Conservation (phyloP, 1,284 basidiomycete species). For the Hemileia vastatrix region DNA sequence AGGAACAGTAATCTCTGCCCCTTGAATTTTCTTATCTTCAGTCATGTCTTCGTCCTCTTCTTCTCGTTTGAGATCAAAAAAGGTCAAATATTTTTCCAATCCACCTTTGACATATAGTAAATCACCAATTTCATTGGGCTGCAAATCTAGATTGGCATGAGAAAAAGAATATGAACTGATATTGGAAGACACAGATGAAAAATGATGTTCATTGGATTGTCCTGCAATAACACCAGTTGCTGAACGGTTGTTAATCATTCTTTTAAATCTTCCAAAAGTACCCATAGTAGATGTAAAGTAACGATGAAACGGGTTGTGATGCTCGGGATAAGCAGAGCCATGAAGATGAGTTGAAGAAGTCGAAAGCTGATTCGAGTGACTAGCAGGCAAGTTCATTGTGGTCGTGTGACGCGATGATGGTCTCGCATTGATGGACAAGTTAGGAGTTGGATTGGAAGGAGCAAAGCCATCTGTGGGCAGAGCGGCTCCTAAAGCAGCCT, state of each 20-base stretch:
- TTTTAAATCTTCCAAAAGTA: constrained; percentile 33
- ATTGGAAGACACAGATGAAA: neutral
- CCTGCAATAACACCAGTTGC: neutral
- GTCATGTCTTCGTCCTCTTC: neutral
- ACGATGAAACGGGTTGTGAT: constrained; percentile 30
- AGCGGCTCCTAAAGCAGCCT: too few species aligned
- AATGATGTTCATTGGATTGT: constrained; percentile 4
- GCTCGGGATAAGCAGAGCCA: constrained; percentile 22
- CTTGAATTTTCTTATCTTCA: neutral
- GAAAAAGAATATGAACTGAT: constrained; percentile 8
- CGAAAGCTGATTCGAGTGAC: constrained; percentile 19
- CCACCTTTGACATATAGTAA: constrained; percentile 28
- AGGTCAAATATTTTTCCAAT: constrained; percentile 28
- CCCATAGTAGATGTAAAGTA: constrained; percentile 32
- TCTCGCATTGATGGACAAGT: too few species aligned
- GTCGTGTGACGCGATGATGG: too few species aligned
- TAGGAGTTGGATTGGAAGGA: too few species aligned
- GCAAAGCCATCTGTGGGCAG: too few species aligned
- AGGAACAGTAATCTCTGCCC: neutral
- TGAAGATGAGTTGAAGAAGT: constrained; percentile 8
- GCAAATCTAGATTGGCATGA: constrained; percentile 17
- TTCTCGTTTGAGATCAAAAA: constrained; percentile 22
- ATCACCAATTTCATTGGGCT: constrained; percentile 26
- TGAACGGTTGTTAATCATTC: constrained; percentile 27
- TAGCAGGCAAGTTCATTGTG: neutral